Percentiles rank a stretch among this genome's conserved stretches.
These are phyloP conservation scores for Lyophyllum semitale DNA, from an alignment of 768 basidiomycete species.

Conservation along the genomic window DNA sequence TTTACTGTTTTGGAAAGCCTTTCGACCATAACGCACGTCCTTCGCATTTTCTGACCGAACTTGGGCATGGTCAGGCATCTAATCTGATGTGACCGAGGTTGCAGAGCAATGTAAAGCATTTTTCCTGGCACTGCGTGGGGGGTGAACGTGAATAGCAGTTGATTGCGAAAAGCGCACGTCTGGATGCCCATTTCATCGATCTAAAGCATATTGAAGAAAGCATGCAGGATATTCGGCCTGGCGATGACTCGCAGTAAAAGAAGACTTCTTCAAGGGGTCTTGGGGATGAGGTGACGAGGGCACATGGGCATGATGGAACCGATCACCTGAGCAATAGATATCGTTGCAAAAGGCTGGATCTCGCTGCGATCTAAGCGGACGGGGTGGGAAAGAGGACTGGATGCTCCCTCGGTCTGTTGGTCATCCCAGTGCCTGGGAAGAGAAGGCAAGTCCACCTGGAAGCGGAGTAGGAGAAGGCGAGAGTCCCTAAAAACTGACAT, in stretches of 20 bases:
- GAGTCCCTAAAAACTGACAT: neutral
- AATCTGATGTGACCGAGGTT: conserved; percentile 6
- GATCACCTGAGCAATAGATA: neutral
- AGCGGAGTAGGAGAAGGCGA: neutral
- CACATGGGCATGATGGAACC: neutral
- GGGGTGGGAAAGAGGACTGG: neutral
- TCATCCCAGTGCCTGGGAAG: neutral
- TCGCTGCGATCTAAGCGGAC: neutral
- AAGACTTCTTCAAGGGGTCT: neutral
- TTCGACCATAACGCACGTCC: too few relatives aligned
- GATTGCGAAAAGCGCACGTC: conserved; percentile 5
- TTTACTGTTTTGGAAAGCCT: too few relatives aligned
- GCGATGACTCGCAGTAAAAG: too few relatives aligned
- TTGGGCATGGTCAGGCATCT: neutral
- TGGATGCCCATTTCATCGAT: conserved; percentile 12
- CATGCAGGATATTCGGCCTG: neutral
- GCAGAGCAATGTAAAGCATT: conserved; percentile 9
- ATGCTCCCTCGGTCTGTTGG: neutral
- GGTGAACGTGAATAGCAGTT: conserved; percentile 8
- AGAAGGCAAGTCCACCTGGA: neutral
- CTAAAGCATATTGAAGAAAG: conserved; percentile 8
- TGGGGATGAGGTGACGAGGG: neutral
- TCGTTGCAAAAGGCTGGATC: neutral
- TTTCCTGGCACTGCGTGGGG: conserved; percentile 6
- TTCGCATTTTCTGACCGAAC: too few relatives aligned